These are phyloP conservation scores for Balamuthia mandrillaris DNA, from an alignment of 208 protist species.

Conservation along the genomic window DNA sequence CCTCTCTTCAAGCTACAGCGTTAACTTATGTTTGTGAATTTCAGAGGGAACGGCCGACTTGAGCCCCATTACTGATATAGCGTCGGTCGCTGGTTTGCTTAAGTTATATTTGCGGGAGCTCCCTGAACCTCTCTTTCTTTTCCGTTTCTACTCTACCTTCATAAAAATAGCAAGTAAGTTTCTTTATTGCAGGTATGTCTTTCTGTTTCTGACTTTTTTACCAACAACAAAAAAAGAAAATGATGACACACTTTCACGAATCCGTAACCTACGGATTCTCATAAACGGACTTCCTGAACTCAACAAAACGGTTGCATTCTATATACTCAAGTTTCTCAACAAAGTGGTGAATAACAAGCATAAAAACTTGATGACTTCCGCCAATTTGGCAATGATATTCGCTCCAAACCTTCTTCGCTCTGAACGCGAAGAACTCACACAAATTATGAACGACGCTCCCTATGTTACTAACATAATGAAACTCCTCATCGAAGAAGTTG, in stretches of 20 bases:
- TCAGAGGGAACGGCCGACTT: not conserved
- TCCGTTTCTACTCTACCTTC: conserved; percentile 4
- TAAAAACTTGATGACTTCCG: not conserved
- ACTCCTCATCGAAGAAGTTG: not conserved
- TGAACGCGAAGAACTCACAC: not conserved
- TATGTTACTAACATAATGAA: not conserved
- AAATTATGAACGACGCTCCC: conserved; percentile 11
- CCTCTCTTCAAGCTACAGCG: not conserved
- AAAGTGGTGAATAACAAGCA: not conserved
- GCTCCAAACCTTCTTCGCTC: not conserved
- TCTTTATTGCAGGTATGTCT: not conserved
- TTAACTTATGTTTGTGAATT: not conserved
- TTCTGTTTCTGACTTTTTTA: not conserved
- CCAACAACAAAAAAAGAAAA: not conserved
- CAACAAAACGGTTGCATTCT: not conserved
- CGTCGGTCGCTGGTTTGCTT: not conserved
- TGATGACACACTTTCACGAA: not conserved
- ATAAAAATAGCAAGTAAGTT: not conserved
- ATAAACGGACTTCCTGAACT: not conserved
- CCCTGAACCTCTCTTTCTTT: not conserved
- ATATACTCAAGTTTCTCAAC: not conserved
- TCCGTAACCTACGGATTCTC: conserved; percentile 5
- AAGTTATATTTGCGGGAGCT: conserved; percentile 13
- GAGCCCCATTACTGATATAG: not conserved
- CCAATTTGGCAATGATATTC: conserved; percentile 22